Evolutionary conservation across 2,329 filamentous ascomycete genomes (phyloP).

Genomic region (Chrysoporthe deuterocubensis): DNA sequence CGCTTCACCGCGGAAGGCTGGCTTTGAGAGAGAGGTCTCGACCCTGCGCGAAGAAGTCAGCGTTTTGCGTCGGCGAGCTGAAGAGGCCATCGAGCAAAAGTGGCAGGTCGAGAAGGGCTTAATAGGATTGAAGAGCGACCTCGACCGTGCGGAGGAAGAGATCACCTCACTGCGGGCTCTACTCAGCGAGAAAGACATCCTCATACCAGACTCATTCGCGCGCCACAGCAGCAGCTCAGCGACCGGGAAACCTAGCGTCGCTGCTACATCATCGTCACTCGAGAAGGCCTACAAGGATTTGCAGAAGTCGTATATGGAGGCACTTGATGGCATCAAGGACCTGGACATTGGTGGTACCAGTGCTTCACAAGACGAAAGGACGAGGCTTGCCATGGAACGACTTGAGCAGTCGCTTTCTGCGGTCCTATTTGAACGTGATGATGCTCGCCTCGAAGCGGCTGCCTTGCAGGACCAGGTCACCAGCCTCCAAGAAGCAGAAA

Average conservation of each 20-base stretch:
- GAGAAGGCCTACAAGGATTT: slow-evolving; percentile 76
- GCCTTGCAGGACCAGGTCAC: slow-evolving; percentile 66
- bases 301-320: slow-evolving; percentile 70
- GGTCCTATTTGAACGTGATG: slow-evolving; percentile 72
- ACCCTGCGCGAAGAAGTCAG: slow-evolving; percentile 84
- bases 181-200: slow-evolving; percentile 81
- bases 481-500: slow-evolving; percentile 59
- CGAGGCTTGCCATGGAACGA: slow-evolving; percentile 63
- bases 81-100: slow-evolving; percentile 93
- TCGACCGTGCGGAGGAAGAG: slow-evolving; percentile 93
- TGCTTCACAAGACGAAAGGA: slow-evolving; percentile 57
- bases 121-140: slow-evolving; percentile 88
- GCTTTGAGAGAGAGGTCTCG: slow-evolving; percentile 83
- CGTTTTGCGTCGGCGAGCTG: slow-evolving; percentile 80
- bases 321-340: slow-evolving; percentile 67
- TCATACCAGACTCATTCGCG: slow-evolving; percentile 65
- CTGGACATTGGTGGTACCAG: slow-evolving; percentile 55
- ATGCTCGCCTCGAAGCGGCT: slow-evolving; percentile 68
- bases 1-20: slow-evolving; percentile 71
- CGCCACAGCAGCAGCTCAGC: slow-evolving; percentile 41
- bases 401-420: slow-evolving; percentile 71
- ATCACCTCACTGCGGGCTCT: slow-evolving; percentile 80
- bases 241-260: slow-evolving; percentile 46
- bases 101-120: slow-evolving; percentile 95
- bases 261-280: slow-evolving; percentile 71